phyloP scores from a whole-genome alignment of 2,329 filamentous ascomycete species.

The Leptographium galeiforme region DNA sequence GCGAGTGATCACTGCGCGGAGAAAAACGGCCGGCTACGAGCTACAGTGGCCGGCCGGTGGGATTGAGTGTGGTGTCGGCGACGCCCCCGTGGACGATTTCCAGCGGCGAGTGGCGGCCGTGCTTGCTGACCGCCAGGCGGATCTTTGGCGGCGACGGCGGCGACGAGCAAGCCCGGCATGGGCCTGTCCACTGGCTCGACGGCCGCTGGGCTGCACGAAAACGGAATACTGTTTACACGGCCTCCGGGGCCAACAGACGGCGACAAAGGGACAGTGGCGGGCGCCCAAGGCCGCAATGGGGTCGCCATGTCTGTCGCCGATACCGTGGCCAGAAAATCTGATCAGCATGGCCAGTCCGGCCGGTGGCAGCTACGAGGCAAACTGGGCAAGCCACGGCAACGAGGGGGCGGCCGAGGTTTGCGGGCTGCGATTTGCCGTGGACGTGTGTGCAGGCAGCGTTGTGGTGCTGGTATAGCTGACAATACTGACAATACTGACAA shows the following conservation, averaged over 20 bases:
- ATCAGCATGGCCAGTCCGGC: too few relatives aligned
- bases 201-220: background rate
- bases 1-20: background rate
- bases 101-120: background rate
- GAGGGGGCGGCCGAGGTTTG: background rate
- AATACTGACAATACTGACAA: too few relatives aligned
- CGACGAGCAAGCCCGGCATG: background rate
- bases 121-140: background rate
- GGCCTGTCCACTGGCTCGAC: background rate
- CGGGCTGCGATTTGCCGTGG: conserved; percentile 5
- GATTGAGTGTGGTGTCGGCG: background rate
- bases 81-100: background rate
- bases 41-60: background rate
- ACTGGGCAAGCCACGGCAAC: background rate
- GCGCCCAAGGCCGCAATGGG: background rate
- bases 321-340: background rate
- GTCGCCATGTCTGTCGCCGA: background rate
- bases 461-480: conserved; percentile 1
- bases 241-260: background rate
- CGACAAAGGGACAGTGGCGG: background rate
- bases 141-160: background rate
- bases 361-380: too few relatives aligned
- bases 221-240: conserved; percentile 3
- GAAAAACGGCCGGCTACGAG: background rate
- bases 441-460: background rate